A percentile compares a stretch with the other conserved stretches of the same genome.
These are phyloP conservation scores for Escovopsis sp. DNA, from an alignment of 2,329 filamentous ascomycete species.

Conservation along the genomic window DNA sequence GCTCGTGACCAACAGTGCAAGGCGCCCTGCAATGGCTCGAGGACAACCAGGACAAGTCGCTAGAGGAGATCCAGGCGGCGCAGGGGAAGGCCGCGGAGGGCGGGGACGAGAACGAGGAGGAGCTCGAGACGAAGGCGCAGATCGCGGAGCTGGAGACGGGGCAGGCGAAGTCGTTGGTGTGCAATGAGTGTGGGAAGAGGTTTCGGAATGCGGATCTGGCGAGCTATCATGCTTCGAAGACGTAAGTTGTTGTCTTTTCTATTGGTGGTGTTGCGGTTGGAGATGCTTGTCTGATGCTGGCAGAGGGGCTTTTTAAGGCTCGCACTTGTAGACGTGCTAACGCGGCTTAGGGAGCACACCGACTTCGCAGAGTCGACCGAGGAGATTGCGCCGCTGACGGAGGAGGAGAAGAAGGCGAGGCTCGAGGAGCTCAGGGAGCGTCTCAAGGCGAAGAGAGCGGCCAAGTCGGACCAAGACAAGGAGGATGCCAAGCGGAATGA, in stretches of 20 bases:
- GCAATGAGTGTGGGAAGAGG: slow-evolving; percentile 88
- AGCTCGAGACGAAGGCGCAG: slow-evolving; percentile 35
- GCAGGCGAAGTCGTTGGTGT: slow-evolving; percentile 68
- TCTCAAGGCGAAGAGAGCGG: slow-evolving; percentile 56
- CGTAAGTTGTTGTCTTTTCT: slow-evolving; percentile 27
- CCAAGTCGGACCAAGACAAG: slow-evolving; percentile 57
- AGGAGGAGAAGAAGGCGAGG: slow-evolving; percentile 75
- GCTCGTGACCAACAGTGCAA: slow-evolving; percentile 42
- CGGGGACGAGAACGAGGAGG: slow-evolving; percentile 24
- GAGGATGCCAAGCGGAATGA: slow-evolving; percentile 76
- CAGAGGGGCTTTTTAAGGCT: too few species aligned
- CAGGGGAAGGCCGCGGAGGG: slow-evolving; percentile 27
- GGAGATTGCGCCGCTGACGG: slow-evolving; percentile 77
- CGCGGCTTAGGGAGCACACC: slow-evolving; percentile 70
- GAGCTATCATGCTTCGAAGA: slow-evolving; percentile 82
- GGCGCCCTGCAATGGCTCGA: slow-evolving; percentile 91
- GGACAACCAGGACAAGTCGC: slow-evolving; percentile 70
- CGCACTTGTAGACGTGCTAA: too few species aligned
- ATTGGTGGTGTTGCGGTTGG: too few species aligned
- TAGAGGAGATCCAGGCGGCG: slow-evolving; percentile 60
- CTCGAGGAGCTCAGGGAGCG: slow-evolving; percentile 60
- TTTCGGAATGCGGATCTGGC: slow-evolving; percentile 71
- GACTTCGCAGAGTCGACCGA: slow-evolving; percentile 91
- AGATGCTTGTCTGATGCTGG: too few species aligned
- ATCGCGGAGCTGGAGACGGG: slow-evolving; percentile 54